A percentile compares a stretch with the other conserved stretches of the same genome.
Conservation (phyloP, 2,329 filamentous ascomycete species). For the Alternaria conjuncta region DNA sequence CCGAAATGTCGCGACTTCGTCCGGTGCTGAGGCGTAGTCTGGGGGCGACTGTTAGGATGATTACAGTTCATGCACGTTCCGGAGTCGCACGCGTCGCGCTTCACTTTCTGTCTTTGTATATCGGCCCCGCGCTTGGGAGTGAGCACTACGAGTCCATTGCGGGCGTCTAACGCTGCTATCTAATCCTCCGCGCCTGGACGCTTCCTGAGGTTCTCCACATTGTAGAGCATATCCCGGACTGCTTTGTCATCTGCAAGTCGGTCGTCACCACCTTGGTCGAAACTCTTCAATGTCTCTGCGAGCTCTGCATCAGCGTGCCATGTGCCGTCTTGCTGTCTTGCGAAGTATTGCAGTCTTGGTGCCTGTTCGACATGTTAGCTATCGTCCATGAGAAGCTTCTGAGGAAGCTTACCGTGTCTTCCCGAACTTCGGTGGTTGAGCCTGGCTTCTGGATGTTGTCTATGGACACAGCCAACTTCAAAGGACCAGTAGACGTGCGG, state of each 20-base stretch:
- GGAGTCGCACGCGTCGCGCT: constrained; percentile 26
- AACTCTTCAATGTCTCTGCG: constrained; percentile 23
- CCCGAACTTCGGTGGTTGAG: constrained; percentile 54
- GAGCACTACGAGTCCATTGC: background rate
- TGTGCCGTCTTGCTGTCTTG: constrained; percentile 21
- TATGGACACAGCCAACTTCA: constrained; percentile 56
- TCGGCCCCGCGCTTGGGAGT: background rate
- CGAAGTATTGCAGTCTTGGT: constrained; percentile 36
- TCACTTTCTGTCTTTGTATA: constrained; percentile 14
- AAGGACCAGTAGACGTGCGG: constrained; percentile 7
- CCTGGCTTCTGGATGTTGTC: constrained; percentile 60
- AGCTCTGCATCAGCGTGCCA: constrained; percentile 32
- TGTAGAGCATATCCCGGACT: constrained; percentile 55
- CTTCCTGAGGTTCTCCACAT: constrained; percentile 58
- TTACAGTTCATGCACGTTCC: constrained; percentile 20
- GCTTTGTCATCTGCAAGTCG: constrained; percentile 42
- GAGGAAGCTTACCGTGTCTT: constrained; percentile 33
- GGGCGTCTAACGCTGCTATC: constrained; percentile 11
- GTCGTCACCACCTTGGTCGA: constrained; percentile 18
- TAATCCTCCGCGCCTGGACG: constrained; percentile 49
- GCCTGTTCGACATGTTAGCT: constrained; percentile 24
- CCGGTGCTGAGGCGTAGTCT: background rate
- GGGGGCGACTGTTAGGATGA: constrained; percentile 16
- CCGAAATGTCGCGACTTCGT: background rate
- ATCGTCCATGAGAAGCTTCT: background rate